A percentile compares a stretch with the other conserved stretches of the same genome.
phyloP scores from a whole-genome alignment of 2,329 filamentous ascomycete genomes.

The Pseudocercospora musae region DNA sequence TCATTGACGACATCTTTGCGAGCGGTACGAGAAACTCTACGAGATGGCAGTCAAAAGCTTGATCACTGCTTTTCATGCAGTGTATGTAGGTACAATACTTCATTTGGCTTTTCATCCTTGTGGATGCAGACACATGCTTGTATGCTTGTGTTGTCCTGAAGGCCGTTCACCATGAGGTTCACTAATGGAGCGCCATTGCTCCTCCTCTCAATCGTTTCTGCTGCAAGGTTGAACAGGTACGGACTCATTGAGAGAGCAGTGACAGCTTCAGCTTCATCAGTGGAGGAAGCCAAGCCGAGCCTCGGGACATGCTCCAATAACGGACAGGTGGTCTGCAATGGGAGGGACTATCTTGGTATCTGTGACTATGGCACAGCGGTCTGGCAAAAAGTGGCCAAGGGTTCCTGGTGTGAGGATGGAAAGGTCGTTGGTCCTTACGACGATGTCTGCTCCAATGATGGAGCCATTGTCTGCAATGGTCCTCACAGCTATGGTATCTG shows the following conservation, averaged over 20 bases:
- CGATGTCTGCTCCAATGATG: background rate
- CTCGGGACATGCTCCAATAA: background rate
- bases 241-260: background rate
- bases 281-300: background rate
- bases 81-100: background rate
- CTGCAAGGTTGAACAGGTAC: background rate
- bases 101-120: background rate
- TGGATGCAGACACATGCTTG: background rate
- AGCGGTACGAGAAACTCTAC: background rate
- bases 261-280: background rate
- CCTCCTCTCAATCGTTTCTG: background rate
- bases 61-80: background rate
- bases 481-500: slow-evolving; percentile 41
- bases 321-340: slow-evolving; percentile 37
- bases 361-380: slow-evolving; percentile 43
- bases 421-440: slow-evolving; percentile 10
- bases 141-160: background rate
- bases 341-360: slow-evolving; percentile 39
- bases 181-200: background rate
- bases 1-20: background rate
- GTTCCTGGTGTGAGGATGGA: slow-evolving; percentile 38
- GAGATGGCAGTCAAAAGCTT: background rate
- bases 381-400: slow-evolving; percentile 41
- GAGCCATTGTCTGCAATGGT: slow-evolving; percentile 39
- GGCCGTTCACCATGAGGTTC: background rate